Evolutionary conservation across 1,284 basidiomycete genomes (phyloP).

Genomic region (Taiwanofungus camphoratus): DNA sequence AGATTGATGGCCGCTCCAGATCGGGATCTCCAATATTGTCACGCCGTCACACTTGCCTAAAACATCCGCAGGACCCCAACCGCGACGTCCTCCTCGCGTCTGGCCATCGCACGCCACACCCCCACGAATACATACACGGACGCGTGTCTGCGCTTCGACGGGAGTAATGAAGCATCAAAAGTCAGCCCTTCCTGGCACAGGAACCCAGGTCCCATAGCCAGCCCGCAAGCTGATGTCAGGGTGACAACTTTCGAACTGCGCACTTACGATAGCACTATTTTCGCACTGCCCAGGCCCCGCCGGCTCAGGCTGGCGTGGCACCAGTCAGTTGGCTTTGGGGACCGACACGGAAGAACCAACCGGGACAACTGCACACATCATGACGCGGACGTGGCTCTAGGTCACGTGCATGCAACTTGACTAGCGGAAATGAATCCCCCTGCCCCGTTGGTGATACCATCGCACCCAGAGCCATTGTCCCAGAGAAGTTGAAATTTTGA

Average conservation of each 20-base stretch:
- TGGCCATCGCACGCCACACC: too few relatives aligned
- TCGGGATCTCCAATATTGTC: conserved; percentile 24
- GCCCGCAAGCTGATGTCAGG: too few relatives aligned
- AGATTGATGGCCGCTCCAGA: conserved; percentile 31
- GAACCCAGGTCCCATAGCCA: too few relatives aligned
- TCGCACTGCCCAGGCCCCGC: too few relatives aligned
- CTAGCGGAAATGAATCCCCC: background rate
- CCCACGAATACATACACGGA: too few relatives aligned
- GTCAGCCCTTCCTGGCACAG: too few relatives aligned
- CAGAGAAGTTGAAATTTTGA: background rate
- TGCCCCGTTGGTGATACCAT: background rate
- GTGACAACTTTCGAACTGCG: too few relatives aligned
- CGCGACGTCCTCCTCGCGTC: too few relatives aligned
- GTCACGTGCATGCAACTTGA: background rate
- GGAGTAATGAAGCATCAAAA: too few relatives aligned
- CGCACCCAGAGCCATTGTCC: too few relatives aligned
- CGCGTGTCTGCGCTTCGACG: too few relatives aligned
- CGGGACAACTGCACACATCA: background rate
- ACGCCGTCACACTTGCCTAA: conserved; percentile 13
- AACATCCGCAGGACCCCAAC: conserved; percentile 17
- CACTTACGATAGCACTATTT: too few relatives aligned
- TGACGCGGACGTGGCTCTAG: background rate
- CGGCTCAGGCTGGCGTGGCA: background rate
- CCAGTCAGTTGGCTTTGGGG: background rate
- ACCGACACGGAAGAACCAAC: background rate